Percentiles rank a stretch among this genome's conserved stretches.
Conservation (phyloP, 2,329 filamentous ascomycete species). For the Celoporthe dispersa region DNA sequence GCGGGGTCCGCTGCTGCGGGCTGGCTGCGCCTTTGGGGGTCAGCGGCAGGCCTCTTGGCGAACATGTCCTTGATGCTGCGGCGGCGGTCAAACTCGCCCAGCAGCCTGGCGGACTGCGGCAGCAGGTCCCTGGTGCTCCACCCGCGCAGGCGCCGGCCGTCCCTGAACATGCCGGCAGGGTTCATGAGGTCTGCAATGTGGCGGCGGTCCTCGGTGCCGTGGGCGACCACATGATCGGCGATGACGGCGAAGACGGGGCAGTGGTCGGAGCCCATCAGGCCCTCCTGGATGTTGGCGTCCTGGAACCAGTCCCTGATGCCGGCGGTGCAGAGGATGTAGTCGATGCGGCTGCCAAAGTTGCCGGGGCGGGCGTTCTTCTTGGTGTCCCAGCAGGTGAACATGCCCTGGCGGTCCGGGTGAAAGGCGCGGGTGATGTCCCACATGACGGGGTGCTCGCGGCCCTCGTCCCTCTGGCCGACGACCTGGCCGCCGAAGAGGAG, state of each 20-base stretch:
- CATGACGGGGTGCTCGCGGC: conserved; percentile 71
- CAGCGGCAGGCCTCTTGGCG: conserved; percentile 53
- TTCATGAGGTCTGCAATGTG: conserved; percentile 78
- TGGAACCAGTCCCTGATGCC: conserved; percentile 80
- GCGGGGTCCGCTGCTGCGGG: not conserved
- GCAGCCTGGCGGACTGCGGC: conserved; percentile 77
- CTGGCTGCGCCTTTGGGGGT: conserved; percentile 21
- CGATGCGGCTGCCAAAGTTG: conserved; percentile 90
- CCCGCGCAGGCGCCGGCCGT: conserved; percentile 67
- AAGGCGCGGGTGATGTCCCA: conserved; percentile 85
- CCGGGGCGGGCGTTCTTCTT: conserved; percentile 94
- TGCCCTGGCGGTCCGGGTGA: conserved; percentile 77
- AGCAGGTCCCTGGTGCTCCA: conserved; percentile 71
- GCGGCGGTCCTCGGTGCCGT: conserved; percentile 50
- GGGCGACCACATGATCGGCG: conserved; percentile 63
- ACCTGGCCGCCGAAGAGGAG: conserved; percentile 77
- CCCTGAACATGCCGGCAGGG: conserved; percentile 69
- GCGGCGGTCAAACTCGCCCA: conserved; percentile 86
- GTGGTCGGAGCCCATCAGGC: conserved; percentile 92
- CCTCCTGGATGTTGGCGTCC: conserved; percentile 87
- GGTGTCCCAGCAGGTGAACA: conserved; percentile 98
- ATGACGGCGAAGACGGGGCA: conserved; percentile 87
- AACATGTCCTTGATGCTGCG: conserved; percentile 96
- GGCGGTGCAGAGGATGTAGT: conserved; percentile 86
- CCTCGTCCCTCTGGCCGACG: conserved; percentile 67